Conservation (phyloP, 495 filamentous ascomycete genomes). For the Pseudoneurospora amorphoporcata region DNA sequence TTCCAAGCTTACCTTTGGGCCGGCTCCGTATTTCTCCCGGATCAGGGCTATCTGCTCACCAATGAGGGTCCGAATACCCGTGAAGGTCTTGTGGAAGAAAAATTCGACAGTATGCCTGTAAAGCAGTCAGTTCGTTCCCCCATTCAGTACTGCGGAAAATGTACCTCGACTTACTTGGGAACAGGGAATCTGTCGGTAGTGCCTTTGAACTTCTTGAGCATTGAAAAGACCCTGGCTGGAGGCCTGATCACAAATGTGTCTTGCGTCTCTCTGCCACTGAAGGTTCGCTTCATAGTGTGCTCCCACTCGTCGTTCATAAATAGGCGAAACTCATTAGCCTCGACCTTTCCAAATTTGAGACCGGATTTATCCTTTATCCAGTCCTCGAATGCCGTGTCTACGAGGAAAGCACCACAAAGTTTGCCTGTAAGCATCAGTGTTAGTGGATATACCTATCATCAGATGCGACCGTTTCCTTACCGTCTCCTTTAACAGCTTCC, state of each 20-base stretch:
- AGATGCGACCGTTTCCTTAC: not conserved
- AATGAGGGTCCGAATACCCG: not conserved
- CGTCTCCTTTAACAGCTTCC: not conserved
- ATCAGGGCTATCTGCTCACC: not conserved
- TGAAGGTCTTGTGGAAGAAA: not conserved
- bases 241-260: not conserved
- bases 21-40: not conserved
- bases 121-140: not conserved
- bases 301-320: not conserved
- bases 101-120: not conserved
- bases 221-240: not conserved
- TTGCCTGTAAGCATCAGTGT: not conserved
- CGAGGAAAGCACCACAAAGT: not conserved
- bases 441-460: not conserved
- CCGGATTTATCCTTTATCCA: not conserved
- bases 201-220: not conserved
- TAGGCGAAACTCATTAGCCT: not conserved
- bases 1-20: not conserved
- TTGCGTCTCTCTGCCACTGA: not conserved
- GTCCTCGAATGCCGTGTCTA: conserved; percentile 1
- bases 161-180: not conserved
- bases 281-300: not conserved
- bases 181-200: not conserved
- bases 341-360: not conserved
- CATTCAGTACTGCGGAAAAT: not conserved